Evolutionary conservation across 331 rosid genomes (phyloP).

Genomic region (Telfairia occidentalis): DNA sequence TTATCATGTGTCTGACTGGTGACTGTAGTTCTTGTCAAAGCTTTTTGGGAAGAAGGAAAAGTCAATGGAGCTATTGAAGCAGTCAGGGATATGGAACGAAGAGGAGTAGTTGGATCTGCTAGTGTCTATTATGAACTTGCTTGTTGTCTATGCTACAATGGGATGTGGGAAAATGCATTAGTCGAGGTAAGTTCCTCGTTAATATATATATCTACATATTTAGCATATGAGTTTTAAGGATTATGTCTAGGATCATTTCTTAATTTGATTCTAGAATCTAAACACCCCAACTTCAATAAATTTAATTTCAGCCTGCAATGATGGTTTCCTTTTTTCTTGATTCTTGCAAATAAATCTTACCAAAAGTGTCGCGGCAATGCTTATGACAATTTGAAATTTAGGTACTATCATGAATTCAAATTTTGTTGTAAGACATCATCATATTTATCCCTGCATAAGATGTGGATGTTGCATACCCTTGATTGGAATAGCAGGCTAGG

Average conservation of each 20-base stretch:
- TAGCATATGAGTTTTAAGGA: background rate
- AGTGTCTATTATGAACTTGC: slow-evolving; percentile 79
- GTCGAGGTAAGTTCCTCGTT: slow-evolving; percentile 40
- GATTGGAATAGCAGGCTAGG: background rate
- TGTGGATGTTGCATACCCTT: background rate
- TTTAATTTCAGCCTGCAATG: background rate
- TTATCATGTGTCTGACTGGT: slow-evolving; percentile 8
- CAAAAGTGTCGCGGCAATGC: background rate
- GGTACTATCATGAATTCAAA: background rate
- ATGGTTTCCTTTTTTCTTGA: background rate
- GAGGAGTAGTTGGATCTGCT: slow-evolving; percentile 64
- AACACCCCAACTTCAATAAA: background rate
- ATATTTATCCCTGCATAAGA: background rate
- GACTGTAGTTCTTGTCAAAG: slow-evolving; percentile 59
- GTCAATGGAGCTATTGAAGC: slow-evolving; percentile 62
- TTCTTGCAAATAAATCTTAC: background rate
- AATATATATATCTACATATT: background rate
- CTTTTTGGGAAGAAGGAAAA: slow-evolving; percentile 78
- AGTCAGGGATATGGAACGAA: slow-evolving; percentile 77
- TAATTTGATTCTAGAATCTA: background rate
- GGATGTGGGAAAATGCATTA: slow-evolving; percentile 85
- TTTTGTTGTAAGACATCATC: background rate
- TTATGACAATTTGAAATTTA: background rate
- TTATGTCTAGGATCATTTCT: background rate
- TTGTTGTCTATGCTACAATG: slow-evolving; percentile 75